Conservation (phyloP, 176 grass and related monocot species). For the Urochloa ruziziensis region DNA sequence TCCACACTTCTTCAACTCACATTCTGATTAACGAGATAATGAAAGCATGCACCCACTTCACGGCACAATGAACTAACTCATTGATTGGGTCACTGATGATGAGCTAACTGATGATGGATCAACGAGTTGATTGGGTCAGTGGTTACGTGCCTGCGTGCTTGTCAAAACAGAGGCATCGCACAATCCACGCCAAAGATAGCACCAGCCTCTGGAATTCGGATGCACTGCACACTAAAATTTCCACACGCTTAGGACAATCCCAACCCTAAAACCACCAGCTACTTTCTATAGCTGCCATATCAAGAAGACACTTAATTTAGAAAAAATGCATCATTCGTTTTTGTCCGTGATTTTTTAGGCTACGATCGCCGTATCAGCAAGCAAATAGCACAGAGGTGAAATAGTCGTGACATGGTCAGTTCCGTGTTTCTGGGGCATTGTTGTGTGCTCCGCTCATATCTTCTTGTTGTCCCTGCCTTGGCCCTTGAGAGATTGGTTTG, state of each 20-base stretch:
- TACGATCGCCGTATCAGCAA: not conserved
- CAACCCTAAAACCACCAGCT: no score
- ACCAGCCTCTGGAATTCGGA: not conserved
- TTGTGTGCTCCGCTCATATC: not conserved
- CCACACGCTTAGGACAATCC: no score
- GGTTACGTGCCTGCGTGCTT: not conserved
- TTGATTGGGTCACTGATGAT: not conserved
- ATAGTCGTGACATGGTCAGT: no score
- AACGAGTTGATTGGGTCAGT: not conserved
- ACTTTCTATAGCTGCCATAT: no score
- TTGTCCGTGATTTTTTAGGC: not conserved
- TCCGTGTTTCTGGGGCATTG: not conserved
- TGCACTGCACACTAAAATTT: not conserved
- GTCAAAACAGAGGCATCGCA: not conserved
- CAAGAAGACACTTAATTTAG: no score
- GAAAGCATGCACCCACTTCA: not conserved
- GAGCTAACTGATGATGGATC: not conserved
- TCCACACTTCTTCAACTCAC: not conserved
- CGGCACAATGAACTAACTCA: not conserved
- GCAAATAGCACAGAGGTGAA: no score
- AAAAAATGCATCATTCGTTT: no score
- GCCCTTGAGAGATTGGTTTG: constrained; percentile 1
- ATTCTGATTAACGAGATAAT: not conserved
- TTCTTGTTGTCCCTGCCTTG: not conserved
- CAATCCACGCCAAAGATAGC: not conserved